Percentiles rank a stretch among this genome's conserved stretches.
These are phyloP conservation scores for Skeletonema tropicum DNA, from an alignment of 108 stramenopile genomes.

Conservation along the genomic window DNA sequence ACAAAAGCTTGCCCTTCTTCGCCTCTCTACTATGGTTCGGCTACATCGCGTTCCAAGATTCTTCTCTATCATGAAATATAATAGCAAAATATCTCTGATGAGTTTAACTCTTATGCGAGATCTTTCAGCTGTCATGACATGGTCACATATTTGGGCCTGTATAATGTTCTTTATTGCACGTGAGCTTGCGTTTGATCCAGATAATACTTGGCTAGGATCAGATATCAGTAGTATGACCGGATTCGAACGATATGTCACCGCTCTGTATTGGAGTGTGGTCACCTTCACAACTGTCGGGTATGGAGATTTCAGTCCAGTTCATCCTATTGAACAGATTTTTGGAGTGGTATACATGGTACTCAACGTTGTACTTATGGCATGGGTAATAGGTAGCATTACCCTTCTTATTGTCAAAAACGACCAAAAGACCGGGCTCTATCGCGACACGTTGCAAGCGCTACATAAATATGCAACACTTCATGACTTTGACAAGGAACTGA, in stretches of 20 bases:
- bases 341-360: slow-evolving; percentile 57
- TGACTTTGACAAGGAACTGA: slow-evolving; percentile 18
- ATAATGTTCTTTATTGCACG: slow-evolving; percentile 67
- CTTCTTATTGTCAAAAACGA: slow-evolving; percentile 63
- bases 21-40: slow-evolving; percentile 54
- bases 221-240: slow-evolving; percentile 13
- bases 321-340: slow-evolving; percentile 52
- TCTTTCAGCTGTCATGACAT: slow-evolving; percentile 48
- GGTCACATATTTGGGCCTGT: slow-evolving; percentile 64
- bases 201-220: slow-evolving; percentile 58
- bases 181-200: slow-evolving; percentile 49
- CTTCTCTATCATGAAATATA: slow-evolving; percentile 58
- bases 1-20: slow-evolving; percentile 38
- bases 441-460: slow-evolving; percentile 37
- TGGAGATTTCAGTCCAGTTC: slow-evolving; percentile 62
- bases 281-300: slow-evolving; percentile 64
- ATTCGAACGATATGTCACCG: slow-evolving; percentile 45
- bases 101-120: slow-evolving; percentile 57
- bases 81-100: slow-evolving; percentile 48
- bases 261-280: slow-evolving; percentile 61
- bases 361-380: slow-evolving; percentile 47
- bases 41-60: slow-evolving; percentile 56
- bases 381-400: slow-evolving; percentile 70
- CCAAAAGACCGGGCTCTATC: slow-evolving; percentile 51
- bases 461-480: slow-evolving; percentile 26